These are phyloP conservation scores for Epichloe bromicola DNA, from an alignment of 2,329 filamentous ascomycete genomes.

Conservation along the genomic window DNA sequence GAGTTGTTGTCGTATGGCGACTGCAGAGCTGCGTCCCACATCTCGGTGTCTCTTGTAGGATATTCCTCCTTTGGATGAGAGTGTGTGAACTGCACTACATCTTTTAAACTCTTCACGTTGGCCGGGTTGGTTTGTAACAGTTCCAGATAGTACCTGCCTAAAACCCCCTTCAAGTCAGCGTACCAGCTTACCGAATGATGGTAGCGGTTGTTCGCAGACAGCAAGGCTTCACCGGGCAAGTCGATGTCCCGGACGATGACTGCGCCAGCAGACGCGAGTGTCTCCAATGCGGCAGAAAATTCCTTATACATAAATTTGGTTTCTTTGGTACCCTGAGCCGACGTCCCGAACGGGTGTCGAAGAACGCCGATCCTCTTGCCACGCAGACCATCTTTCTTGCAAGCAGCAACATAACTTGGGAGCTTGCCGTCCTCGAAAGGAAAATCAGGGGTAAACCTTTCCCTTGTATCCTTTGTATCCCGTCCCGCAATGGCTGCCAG, in stretches of 20 bases:
- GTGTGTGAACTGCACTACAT: slow-evolving; percentile 43
- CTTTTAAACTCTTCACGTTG: slow-evolving; percentile 35
- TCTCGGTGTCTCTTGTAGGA: slow-evolving; percentile 46
- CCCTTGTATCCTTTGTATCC: too few relatives aligned
- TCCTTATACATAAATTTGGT: not conserved
- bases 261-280: slow-evolving; percentile 43
- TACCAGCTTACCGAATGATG: too few relatives aligned
- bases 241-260: slow-evolving; percentile 33
- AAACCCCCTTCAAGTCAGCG: slow-evolving; percentile 43
- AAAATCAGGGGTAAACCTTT: too few relatives aligned
- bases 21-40: too few relatives aligned
- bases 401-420: too few relatives aligned
- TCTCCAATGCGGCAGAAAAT: slow-evolving; percentile 40
- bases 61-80: slow-evolving; percentile 38
- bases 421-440: too few relatives aligned
- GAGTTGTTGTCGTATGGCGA: too few relatives aligned
- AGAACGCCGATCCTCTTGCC: slow-evolving; percentile 53
- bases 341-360: slow-evolving; percentile 31
- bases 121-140: slow-evolving; percentile 45
- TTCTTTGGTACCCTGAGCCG: not conserved
- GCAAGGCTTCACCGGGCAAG: slow-evolving; percentile 15
- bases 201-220: too few relatives aligned
- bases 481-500: too few relatives aligned
- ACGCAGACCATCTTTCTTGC: slow-evolving; percentile 25
- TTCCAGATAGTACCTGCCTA: slow-evolving; percentile 38